Percentiles rank a stretch among this genome's conserved stretches.
phyloP scores from a whole-genome alignment of 805 yeast genomes.

The Lachancea meyersii region DNA sequence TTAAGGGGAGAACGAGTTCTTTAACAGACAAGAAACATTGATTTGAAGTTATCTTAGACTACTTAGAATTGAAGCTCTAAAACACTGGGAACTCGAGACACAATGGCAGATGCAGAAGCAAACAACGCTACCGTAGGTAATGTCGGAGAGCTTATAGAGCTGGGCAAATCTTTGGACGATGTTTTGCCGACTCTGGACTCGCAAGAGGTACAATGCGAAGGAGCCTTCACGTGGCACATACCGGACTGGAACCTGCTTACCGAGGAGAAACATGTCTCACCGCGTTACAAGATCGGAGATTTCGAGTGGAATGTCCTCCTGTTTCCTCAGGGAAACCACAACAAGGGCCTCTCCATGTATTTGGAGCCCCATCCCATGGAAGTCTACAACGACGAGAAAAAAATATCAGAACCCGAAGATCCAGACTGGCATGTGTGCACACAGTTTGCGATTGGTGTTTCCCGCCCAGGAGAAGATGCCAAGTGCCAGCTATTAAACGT shows the following conservation, averaged over 20 bases:
- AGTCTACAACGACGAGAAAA: slow-evolving; percentile 25
- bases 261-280: slow-evolving; percentile 36
- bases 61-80: too few relatives aligned
- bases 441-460: slow-evolving; percentile 76
- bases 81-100: too few relatives aligned
- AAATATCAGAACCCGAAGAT: slow-evolving; percentile 26
- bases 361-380: slow-evolving; percentile 58
- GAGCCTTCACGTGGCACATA: slow-evolving; percentile 47
- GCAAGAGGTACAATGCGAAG: slow-evolving; percentile 23
- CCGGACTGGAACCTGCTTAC: slow-evolving; percentile 42
- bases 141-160: slow-evolving; percentile 17
- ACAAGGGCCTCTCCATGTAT: slow-evolving; percentile 61
- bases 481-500: slow-evolving; percentile 50
- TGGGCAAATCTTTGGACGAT: slow-evolving; percentile 22
- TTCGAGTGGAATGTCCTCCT: slow-evolving; percentile 64
- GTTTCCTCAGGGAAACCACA: slow-evolving; percentile 70
- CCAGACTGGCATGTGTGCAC: slow-evolving; percentile 84
- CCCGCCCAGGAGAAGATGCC: slow-evolving; percentile 68
- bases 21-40: not conserved
- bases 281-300: slow-evolving; percentile 51
- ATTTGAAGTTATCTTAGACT: too few relatives aligned
- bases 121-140: slow-evolving; percentile 11
- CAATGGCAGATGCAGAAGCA: not conserved
- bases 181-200: slow-evolving; percentile 9
- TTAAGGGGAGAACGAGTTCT: slow-evolving; percentile 4